Evolutionary conservation across 768 basidiomycete species (phyloP).

Genomic region (Gelatoporia subvermispora): DNA sequence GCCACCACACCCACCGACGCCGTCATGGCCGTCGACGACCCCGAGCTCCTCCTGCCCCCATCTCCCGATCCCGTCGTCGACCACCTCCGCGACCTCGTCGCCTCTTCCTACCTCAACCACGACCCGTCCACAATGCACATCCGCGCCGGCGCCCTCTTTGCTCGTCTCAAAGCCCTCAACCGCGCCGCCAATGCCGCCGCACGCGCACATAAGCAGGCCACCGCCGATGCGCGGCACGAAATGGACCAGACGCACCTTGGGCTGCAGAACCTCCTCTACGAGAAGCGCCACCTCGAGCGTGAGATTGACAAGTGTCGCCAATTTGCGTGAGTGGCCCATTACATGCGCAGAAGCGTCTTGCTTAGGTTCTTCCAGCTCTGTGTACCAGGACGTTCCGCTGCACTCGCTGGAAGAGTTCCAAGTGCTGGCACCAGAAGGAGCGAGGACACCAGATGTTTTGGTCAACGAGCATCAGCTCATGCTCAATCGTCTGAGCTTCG

Average conservation of each 20-base stretch:
- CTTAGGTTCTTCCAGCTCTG: slow-evolving; percentile 47
- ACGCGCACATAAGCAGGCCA: slow-evolving; percentile 66
- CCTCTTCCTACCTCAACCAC: slow-evolving; percentile 34
- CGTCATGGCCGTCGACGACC: slow-evolving; percentile 23
- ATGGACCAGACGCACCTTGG: slow-evolving; percentile 89
- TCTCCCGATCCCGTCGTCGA: slow-evolving; percentile 51
- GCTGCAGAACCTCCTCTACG: slow-evolving; percentile 83
- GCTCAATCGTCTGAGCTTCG: slow-evolving; percentile 83
- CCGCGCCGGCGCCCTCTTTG: slow-evolving; percentile 71
- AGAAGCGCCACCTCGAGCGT: slow-evolving; percentile 83
- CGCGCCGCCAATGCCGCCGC: slow-evolving; percentile 68
- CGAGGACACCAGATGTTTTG: slow-evolving; percentile 54
- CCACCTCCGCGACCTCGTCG: slow-evolving; percentile 60
- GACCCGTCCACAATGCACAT: slow-evolving; percentile 53
- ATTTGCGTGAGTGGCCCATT: slow-evolving; percentile 62
- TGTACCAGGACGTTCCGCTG: slow-evolving; percentile 83
- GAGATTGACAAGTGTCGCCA: slow-evolving; percentile 93
- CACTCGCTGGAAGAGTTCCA: slow-evolving; percentile 67
- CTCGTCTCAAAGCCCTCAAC: slow-evolving; percentile 75
- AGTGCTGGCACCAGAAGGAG: slow-evolving; percentile 62
- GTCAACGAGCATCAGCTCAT: slow-evolving; percentile 77
- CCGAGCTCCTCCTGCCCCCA: slow-evolving; percentile 24
- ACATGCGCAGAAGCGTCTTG: background rate
- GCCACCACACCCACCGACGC: slow-evolving; percentile 5
- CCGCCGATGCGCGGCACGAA: slow-evolving; percentile 70